Evolutionary conservation across 2,329 filamentous ascomycete genomes (phyloP).

Genomic region (Calcarisporium arbuscula): DNA sequence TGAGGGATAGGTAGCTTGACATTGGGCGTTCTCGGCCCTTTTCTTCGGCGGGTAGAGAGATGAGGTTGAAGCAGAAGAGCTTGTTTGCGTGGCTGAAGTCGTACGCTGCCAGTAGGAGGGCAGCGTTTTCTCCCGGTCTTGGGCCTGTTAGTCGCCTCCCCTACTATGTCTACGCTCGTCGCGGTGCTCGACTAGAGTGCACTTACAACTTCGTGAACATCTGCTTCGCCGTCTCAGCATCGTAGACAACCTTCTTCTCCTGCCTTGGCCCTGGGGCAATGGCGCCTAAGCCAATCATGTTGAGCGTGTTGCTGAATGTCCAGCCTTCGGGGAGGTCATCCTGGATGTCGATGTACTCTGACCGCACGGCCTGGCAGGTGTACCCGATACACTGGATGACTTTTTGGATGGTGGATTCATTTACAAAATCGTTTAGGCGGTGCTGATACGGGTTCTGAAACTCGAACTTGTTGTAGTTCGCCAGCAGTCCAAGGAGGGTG

Average conservation of each 20-base stretch:
- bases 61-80: constrained; percentile 81
- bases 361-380: constrained; percentile 61
- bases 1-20: constrained; percentile 75
- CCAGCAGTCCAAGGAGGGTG: constrained; percentile 74
- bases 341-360: constrained; percentile 76
- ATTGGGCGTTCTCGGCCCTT: constrained; percentile 69
- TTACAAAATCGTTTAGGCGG: constrained; percentile 90
- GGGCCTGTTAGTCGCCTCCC: constrained; percentile 13
- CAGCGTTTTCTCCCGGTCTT: constrained; percentile 75
- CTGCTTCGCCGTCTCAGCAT: constrained; percentile 73
- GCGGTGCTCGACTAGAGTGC: neutral
- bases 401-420: constrained; percentile 78
- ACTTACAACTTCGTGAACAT: constrained; percentile 74
- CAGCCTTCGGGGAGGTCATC: constrained; percentile 89
- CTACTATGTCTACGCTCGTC: no score
- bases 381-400: constrained; percentile 71
- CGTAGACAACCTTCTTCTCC: constrained; percentile 51
- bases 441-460: constrained; percentile 94
- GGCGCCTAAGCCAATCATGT: constrained; percentile 75
- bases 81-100: constrained; percentile 95
- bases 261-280: constrained; percentile 64
- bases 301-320: constrained; percentile 74
- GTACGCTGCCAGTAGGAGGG: constrained; percentile 78
- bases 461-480: constrained; percentile 99
- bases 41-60: constrained; percentile 57